These are phyloP conservation scores for Phaeosphaeria sp. DNA, from an alignment of 2,329 filamentous ascomycete genomes.

Conservation along the genomic window DNA sequence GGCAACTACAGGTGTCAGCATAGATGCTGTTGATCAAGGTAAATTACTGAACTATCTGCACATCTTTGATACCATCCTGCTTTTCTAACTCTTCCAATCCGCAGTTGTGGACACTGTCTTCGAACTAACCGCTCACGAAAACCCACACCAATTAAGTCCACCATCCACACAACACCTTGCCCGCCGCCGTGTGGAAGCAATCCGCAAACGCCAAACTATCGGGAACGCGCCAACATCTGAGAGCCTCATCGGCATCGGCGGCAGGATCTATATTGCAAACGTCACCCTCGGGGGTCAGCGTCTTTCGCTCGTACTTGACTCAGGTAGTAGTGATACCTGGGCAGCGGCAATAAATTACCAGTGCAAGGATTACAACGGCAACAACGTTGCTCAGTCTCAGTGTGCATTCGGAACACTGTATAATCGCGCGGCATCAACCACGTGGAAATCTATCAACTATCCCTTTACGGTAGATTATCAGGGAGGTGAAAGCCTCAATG, in stretches of 20 bases:
- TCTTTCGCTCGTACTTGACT: conserved; percentile 37
- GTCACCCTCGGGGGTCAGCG: conserved; percentile 20
- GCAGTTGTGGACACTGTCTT: conserved; percentile 20
- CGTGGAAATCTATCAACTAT: conserved; percentile 3
- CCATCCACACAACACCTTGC: conserved; percentile 19
- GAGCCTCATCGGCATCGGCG: conserved; percentile 29
- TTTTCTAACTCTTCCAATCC: not conserved
- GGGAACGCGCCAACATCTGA: conserved; percentile 17
- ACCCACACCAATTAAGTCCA: conserved; percentile 4
- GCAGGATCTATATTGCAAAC: conserved; percentile 39
- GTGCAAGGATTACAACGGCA: conserved; percentile 13
- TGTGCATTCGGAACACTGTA: conserved; percentile 31
- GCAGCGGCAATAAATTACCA: conserved; percentile 21
- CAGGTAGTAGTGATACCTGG: conserved; percentile 38
- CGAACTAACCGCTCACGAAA: conserved; percentile 8
- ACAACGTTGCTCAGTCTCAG: not conserved
- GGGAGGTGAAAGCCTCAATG: conserved; percentile 31
- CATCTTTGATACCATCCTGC: not conserved
- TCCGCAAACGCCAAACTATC: conserved; percentile 8
- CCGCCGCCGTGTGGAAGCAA: conserved; percentile 8
- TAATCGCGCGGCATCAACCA: conserved; percentile 5
- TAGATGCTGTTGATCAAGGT: not conserved
- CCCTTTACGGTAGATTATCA: conserved; percentile 30
- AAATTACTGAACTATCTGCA: not conserved
- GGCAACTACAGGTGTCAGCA: not conserved